Evolutionary conservation across 306 rosid species (phyloP).

Genomic region (Datisca glomerata): DNA sequence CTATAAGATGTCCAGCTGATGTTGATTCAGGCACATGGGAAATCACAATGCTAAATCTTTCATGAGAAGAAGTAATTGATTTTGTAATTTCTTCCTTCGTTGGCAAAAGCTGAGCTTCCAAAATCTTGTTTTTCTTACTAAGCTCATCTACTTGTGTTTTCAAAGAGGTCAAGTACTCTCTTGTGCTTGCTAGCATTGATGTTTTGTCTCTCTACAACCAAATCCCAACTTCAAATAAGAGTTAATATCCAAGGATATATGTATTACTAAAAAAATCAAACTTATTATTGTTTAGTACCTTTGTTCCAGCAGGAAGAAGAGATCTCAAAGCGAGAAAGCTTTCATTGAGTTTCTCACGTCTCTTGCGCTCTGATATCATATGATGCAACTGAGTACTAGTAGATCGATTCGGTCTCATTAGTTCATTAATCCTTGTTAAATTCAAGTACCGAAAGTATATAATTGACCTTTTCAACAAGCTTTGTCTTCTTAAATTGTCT

Average conservation of each 20-base stretch:
- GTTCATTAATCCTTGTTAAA: neutral
- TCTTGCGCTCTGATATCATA: constrained; percentile 9
- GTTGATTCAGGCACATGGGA: neutral
- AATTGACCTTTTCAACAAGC: constrained; percentile 3
- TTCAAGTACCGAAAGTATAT: constrained; percentile 1
- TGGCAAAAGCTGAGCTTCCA: neutral
- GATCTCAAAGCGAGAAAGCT: constrained; percentile 8
- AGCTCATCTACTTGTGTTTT: constrained; percentile 9
- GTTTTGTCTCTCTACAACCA: constrained; percentile 5
- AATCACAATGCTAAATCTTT: neutral
- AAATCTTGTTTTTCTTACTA: constrained; percentile 2
- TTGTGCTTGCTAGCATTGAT: constrained; percentile 5
- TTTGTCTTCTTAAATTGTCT: neutral
- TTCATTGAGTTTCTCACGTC: constrained; percentile 8
- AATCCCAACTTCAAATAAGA: neutral
- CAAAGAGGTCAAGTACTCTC: constrained; percentile 4
- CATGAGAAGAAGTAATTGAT: neutral
- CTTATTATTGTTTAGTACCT: neutral
- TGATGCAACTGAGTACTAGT: constrained; percentile 1
- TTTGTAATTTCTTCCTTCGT: neutral
- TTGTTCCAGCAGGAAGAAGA: constrained; percentile 7
- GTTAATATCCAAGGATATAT: neutral
- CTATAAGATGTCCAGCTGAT: neutral
- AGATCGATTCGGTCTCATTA: neutral
- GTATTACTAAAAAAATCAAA: neutral